Percentiles rank a stretch among this genome's conserved stretches.
Conservation (phyloP, 108 stramenopile genomes). For the Stephanodiscus triporus region DNA sequence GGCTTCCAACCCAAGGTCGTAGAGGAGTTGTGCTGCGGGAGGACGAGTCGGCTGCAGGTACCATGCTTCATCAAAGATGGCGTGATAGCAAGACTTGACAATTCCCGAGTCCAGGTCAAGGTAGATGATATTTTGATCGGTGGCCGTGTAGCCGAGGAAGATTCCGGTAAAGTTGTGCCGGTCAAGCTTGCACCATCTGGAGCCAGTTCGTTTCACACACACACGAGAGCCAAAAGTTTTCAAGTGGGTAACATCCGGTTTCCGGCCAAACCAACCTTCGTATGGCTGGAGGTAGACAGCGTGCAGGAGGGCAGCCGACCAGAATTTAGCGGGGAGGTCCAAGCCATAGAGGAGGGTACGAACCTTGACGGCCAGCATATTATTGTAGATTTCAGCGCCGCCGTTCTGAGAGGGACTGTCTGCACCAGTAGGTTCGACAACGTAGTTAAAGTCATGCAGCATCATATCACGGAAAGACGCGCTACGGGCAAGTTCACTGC, state of each 20-base stretch:
- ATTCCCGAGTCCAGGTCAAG: not conserved
- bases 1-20: not conserved
- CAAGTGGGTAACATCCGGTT: not conserved
- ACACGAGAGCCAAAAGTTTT: not conserved
- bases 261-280: not conserved
- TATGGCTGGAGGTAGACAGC: not conserved
- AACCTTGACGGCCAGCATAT: not conserved
- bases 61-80: not conserved
- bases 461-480: not conserved
- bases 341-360: not conserved
- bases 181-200: not conserved
- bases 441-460: not conserved
- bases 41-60: not conserved
- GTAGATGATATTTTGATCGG: not conserved
- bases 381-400: not conserved
- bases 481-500: not conserved
- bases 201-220: not conserved
- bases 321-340: not conserved
- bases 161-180: not conserved
- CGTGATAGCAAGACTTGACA: not conserved
- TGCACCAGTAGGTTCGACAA: constrained; percentile 2
- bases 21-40: not conserved
- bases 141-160: constrained; percentile 1
- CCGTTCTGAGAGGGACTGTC: not conserved
- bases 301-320: no score